Evolutionary conservation across 306 rosid genomes (phyloP).

Genomic region (Senna tora): DNA sequence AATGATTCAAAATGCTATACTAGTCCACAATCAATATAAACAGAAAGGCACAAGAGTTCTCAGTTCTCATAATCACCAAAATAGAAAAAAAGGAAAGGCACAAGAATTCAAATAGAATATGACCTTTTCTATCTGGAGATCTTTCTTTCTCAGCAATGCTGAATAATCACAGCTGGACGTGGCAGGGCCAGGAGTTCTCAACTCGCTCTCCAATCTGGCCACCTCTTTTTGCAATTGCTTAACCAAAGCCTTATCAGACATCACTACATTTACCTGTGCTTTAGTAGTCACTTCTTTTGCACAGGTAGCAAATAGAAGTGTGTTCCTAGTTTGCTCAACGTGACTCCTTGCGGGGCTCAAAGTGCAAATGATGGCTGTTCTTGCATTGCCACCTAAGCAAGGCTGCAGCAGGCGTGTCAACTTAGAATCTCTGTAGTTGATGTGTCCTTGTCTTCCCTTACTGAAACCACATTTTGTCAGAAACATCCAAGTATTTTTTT

Average conservation of each 20-base stretch:
- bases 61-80: too few relatives aligned
- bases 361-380: slow-evolving; percentile 98
- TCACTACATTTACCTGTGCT: slow-evolving; percentile 97
- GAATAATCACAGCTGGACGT: slow-evolving; percentile 67
- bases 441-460: slow-evolving; percentile 89
- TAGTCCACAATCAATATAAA: slow-evolving; percentile 27
- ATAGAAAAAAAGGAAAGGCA: neutral
- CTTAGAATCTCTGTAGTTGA: slow-evolving; percentile 97
- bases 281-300: slow-evolving; percentile 97
- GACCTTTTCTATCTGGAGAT: slow-evolving; percentile 96
- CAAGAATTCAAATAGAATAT: slow-evolving; percentile 29
- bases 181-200: slow-evolving; percentile 72
- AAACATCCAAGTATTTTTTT: neutral
- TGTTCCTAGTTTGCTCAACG: slow-evolving; percentile 97
- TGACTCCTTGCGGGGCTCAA: slow-evolving; percentile 96
- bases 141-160: slow-evolving; percentile 83
- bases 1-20: neutral
- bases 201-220: slow-evolving; percentile 94
- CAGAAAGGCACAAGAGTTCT: slow-evolving; percentile 15
- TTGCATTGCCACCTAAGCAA: slow-evolving; percentile 95
- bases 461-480: slow-evolving; percentile 54
- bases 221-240: slow-evolving; percentile 95
- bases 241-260: slow-evolving; percentile 98
- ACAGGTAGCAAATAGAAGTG: slow-evolving; percentile 96
- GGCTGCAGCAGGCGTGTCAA: slow-evolving; percentile 97